A percentile compares a stretch with the other conserved stretches of the same genome.
These are phyloP conservation scores for Phytophthora melonis DNA, from an alignment of 352 stramenopile genomes.

Conservation along the genomic window DNA sequence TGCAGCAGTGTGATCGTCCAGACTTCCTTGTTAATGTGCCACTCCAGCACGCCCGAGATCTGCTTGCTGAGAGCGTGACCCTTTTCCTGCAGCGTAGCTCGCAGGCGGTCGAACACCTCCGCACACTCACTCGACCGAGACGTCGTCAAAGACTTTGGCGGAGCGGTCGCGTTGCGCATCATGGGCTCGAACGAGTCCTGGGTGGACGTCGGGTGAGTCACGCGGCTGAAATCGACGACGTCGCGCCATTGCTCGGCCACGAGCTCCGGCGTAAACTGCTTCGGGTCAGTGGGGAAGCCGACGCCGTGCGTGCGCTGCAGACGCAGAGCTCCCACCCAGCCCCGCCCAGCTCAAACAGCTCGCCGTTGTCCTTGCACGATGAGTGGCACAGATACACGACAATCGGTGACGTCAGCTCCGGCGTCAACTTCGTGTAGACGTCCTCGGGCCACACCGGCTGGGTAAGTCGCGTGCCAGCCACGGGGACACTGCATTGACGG, in stretches of 20 bases:
- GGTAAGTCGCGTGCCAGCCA: slow-evolving; percentile 72
- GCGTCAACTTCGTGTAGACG: slow-evolving; percentile 61
- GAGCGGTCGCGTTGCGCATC: slow-evolving; percentile 70
- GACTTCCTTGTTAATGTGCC: slow-evolving; percentile 77
- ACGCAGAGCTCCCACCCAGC: slow-evolving; percentile 73
- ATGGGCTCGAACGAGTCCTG: slow-evolving; percentile 82
- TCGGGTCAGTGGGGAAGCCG: slow-evolving; percentile 66
- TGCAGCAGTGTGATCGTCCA: slow-evolving; percentile 73
- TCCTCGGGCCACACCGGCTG: slow-evolving; percentile 74
- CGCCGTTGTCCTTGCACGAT: slow-evolving; percentile 61
- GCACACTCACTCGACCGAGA: slow-evolving; percentile 62
- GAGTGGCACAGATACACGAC: slow-evolving; percentile 72
- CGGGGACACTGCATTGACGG: slow-evolving; percentile 76
- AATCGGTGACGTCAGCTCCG: slow-evolving; percentile 71
- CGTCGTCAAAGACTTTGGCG: slow-evolving; percentile 65
- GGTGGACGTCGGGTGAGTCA: slow-evolving; percentile 73
- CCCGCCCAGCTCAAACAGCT: slow-evolving; percentile 70
- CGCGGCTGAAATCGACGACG: slow-evolving; percentile 68
- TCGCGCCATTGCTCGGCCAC: slow-evolving; percentile 77
- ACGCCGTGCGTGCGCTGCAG: slow-evolving; percentile 77
- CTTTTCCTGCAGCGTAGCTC: slow-evolving; percentile 51
- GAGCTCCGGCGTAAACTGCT: slow-evolving; percentile 67
- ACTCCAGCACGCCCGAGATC: slow-evolving; percentile 71
- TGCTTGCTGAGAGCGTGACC: slow-evolving; percentile 58
- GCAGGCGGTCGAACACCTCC: slow-evolving; percentile 67